Percentiles rank a stretch among this genome's conserved stretches.
These are phyloP conservation scores for Limnomonas spitsbergensis DNA, from an alignment of 139 green algal species.

Conservation along the genomic window DNA sequence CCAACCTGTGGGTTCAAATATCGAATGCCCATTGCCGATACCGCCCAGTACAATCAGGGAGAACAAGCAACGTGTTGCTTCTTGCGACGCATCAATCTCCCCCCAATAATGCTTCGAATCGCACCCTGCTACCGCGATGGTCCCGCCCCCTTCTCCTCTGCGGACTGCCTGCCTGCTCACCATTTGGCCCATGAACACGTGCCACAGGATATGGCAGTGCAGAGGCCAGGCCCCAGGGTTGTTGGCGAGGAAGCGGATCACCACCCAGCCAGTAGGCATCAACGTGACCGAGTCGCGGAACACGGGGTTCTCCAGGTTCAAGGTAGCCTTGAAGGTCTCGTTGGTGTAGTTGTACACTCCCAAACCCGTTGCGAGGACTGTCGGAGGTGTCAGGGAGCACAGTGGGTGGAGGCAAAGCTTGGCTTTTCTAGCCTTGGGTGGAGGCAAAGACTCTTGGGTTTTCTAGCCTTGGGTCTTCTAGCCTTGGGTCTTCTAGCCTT, in stretches of 20 bases:
- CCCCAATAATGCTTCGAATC: neutral
- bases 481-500: too few species aligned
- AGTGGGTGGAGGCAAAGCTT: too few species aligned
- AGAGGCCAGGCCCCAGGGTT: slow-evolving; percentile 56
- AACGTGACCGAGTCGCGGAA: slow-evolving; percentile 47
- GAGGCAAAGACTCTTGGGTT: too few species aligned
- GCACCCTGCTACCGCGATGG: neutral
- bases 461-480: too few species aligned
- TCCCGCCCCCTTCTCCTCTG: too few species aligned
- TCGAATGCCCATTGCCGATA: neutral
- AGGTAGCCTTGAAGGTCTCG: neutral
- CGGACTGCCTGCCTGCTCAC: slow-evolving; percentile 11
- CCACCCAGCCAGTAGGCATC: slow-evolving; percentile 28
- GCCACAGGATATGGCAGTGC: slow-evolving; percentile 64
- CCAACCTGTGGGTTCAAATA: neutral
- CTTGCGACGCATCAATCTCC: neutral
- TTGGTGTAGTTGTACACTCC: slow-evolving; percentile 45
- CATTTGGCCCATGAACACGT: slow-evolving; percentile 60
- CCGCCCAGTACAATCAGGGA: too few species aligned
- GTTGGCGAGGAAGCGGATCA: slow-evolving; percentile 38
- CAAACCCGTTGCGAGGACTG: slow-evolving; percentile 31
- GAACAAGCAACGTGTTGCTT: neutral
- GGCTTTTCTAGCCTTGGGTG: too few species aligned
- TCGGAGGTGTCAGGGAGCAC: too few species aligned
- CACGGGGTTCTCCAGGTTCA: slow-evolving; percentile 19